Conservation (phyloP, 805 yeast species). For the Jamesozyma gamospora region DNA sequence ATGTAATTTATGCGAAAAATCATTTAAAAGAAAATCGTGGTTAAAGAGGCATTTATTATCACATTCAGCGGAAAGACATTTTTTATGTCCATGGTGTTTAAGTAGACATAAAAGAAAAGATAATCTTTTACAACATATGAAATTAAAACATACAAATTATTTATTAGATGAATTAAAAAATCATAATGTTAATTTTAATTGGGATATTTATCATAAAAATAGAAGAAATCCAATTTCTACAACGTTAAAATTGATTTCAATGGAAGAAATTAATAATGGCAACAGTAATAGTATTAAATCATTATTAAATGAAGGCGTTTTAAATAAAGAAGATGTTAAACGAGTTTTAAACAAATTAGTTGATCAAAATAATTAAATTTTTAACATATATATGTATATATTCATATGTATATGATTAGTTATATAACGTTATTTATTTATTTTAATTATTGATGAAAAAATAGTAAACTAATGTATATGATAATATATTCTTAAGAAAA, state of each 20-base stretch:
- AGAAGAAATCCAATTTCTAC: not conserved
- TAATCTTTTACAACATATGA: constrained; percentile 28
- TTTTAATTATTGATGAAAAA: too few species aligned
- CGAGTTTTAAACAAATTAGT: constrained; percentile 15
- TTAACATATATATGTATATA: not conserved
- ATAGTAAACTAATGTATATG: too few species aligned
- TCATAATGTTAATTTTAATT: constrained; percentile 5
- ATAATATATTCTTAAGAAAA: not conserved
- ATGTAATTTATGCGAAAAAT: constrained; percentile 25
- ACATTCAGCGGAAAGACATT: constrained; percentile 25
- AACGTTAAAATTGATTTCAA: not conserved
- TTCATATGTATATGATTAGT: not conserved
- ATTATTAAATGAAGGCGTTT: constrained; percentile 18
- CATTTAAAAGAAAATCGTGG: constrained; percentile 29
- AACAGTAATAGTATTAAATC: constrained; percentile 8
- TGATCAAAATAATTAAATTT: constrained; percentile 8
- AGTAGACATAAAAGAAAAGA: constrained; percentile 29
- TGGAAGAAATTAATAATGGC: not conserved
- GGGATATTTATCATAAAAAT: constrained; percentile 1
- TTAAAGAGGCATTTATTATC: constrained; percentile 26
- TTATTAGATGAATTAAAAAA: constrained; percentile 16
- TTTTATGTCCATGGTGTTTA: constrained; percentile 27
- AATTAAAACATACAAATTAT: constrained; percentile 22
- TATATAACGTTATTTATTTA: not conserved
- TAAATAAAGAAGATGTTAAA: constrained; percentile 25